These are phyloP conservation scores for Penicillium vulpinum DNA, from an alignment of 2,329 filamentous ascomycete species.

Conservation along the genomic window DNA sequence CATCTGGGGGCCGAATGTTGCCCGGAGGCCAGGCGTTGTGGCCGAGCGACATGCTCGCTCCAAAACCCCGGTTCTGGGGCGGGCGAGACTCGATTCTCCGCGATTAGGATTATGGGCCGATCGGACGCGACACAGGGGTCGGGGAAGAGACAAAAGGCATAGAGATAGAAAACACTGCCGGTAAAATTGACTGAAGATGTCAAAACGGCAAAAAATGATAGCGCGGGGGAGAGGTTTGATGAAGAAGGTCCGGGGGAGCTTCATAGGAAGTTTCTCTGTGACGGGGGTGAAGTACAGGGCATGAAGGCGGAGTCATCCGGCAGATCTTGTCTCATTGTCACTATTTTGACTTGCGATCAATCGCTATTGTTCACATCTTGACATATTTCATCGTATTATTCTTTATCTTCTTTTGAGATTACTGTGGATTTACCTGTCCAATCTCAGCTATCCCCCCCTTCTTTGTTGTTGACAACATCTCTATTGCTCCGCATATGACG, in stretches of 20 bases:
- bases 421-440: not conserved
- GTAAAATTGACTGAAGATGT: slow-evolving; percentile 29
- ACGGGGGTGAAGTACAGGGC: slow-evolving; percentile 42
- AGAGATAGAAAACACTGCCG: slow-evolving; percentile 23
- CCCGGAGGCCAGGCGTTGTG: slow-evolving; percentile 68
- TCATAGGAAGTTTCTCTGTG: slow-evolving; percentile 41
- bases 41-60: slow-evolving; percentile 63
- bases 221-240: slow-evolving; percentile 36
- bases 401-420: not conserved
- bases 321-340: slow-evolving; percentile 32
- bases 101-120: slow-evolving; percentile 41
- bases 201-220: slow-evolving; percentile 37
- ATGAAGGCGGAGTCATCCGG: slow-evolving; percentile 34
- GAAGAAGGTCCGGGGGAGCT: slow-evolving; percentile 35
- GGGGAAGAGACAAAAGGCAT: slow-evolving; percentile 35
- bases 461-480: slow-evolving; percentile 1
- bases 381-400: not conserved
- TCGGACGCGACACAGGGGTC: slow-evolving; percentile 28
- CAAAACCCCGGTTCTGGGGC: slow-evolving; percentile 48
- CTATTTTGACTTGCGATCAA: slow-evolving; percentile 11
- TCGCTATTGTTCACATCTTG: not conserved
- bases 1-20: slow-evolving; percentile 61
- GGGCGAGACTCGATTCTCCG: slow-evolving; percentile 48
- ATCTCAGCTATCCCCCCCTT: not conserved
- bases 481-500: slow-evolving; percentile 30